These are phyloP conservation scores for Didymellaceae sp. DNA, from an alignment of 2,329 filamentous ascomycete species.

Conservation along the genomic window DNA sequence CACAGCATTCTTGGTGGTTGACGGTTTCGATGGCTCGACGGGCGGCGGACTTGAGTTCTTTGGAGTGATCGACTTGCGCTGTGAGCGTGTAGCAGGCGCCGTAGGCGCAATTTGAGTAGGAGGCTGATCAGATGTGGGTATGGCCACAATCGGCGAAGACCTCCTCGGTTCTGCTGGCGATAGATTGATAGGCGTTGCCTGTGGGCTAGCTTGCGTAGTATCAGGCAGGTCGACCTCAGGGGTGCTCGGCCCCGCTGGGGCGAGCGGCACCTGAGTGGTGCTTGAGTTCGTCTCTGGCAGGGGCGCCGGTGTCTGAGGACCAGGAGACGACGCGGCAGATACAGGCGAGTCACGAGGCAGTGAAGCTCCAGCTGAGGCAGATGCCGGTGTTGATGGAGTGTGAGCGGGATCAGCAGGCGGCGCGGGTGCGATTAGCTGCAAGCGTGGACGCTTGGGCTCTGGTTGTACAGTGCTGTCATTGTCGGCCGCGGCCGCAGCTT, in stretches of 20 bases:
- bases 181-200: constrained; percentile 25
- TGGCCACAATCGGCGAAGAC: constrained; percentile 11
- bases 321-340: constrained; percentile 21
- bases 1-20: constrained; percentile 27
- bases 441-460: constrained; percentile 40
- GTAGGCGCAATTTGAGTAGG: constrained; percentile 28
- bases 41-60: constrained; percentile 34
- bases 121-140: constrained; percentile 4
- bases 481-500: constrained; percentile 35
- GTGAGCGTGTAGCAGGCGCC: constrained; percentile 45
- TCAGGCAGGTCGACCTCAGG: constrained; percentile 28
- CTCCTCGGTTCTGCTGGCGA: constrained; percentile 24
- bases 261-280: constrained; percentile 51
- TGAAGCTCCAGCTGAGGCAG: constrained; percentile 17
- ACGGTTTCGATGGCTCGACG: constrained; percentile 24
- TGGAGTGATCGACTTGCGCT: constrained; percentile 41
- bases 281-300: constrained; percentile 20
- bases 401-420: constrained; percentile 1
- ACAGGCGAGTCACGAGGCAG: not conserved
- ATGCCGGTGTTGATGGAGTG: constrained; percentile 11
- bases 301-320: constrained; percentile 18
- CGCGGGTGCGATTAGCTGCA: constrained; percentile 26
- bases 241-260: constrained; percentile 51
- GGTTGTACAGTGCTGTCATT: constrained; percentile 37
- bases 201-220: constrained; percentile 17